phyloP scores from a whole-genome alignment of 208 protist species.

The Trypanosoma lewisi region DNA sequence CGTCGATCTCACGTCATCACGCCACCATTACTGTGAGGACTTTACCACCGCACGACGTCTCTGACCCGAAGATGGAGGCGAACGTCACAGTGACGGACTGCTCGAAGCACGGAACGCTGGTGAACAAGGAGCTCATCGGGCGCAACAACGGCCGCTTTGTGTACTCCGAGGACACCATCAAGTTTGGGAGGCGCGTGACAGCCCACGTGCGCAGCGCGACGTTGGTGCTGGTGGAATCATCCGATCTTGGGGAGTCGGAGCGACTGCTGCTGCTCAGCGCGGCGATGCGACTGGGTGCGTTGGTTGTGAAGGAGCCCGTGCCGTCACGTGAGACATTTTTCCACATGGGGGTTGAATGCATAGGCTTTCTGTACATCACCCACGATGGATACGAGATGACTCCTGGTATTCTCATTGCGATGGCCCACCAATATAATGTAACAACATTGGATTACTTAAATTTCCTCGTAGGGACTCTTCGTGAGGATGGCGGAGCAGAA shows the following conservation, averaged over 20 bases:
- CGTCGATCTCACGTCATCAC: slow-evolving; percentile 76
- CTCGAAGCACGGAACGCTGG: slow-evolving; percentile 75
- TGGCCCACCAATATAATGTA: slow-evolving; percentile 65
- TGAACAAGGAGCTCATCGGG: slow-evolving; percentile 63
- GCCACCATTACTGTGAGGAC: slow-evolving; percentile 44
- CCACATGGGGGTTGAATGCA: slow-evolving; percentile 44
- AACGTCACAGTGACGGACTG: slow-evolving; percentile 44
- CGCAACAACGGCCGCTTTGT: slow-evolving; percentile 50
- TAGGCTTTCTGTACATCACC: slow-evolving; percentile 65
- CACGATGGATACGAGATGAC: slow-evolving; percentile 52
- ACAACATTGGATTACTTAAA: slow-evolving; percentile 55
- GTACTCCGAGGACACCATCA: slow-evolving; percentile 60
- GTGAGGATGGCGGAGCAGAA: slow-evolving; percentile 28
- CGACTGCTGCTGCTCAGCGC: slow-evolving; percentile 32
- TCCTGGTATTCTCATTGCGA: slow-evolving; percentile 48
- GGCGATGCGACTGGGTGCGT: slow-evolving; percentile 42
- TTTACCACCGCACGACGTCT: slow-evolving; percentile 30
- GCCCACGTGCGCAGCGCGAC: slow-evolving; percentile 46
- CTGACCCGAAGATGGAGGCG: slow-evolving; percentile 34
- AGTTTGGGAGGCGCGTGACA: slow-evolving; percentile 59
- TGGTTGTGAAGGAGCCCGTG: slow-evolving; percentile 47
- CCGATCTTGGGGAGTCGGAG: slow-evolving; percentile 24
- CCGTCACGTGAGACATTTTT: slow-evolving; percentile 43
- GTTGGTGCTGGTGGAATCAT: slow-evolving; percentile 46
- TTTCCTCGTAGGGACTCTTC: slow-evolving; percentile 28